These are phyloP conservation scores for Gynandropsis gynandra DNA, from an alignment of 345 rosid genomes.

Conservation along the genomic window DNA sequence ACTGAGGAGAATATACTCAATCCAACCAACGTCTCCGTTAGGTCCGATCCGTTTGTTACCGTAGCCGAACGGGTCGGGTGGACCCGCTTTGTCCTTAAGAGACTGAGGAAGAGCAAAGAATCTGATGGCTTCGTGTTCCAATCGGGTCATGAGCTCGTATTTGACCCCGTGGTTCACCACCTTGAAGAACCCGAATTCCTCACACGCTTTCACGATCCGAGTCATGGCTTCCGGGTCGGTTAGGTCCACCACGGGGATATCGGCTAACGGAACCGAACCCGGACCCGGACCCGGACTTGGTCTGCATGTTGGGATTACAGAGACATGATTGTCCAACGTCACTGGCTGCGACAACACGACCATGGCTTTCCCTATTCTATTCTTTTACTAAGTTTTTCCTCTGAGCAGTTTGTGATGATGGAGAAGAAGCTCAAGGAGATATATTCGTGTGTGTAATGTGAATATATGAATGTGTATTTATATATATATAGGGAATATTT, in stretches of 20 bases:
- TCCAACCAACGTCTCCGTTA: slow-evolving; percentile 86
- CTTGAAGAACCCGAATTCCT: slow-evolving; percentile 80
- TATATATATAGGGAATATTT: no score
- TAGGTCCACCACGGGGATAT: slow-evolving; percentile 60
- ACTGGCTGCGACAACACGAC: slow-evolving; percentile 57
- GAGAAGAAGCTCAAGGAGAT: slow-evolving; percentile 7
- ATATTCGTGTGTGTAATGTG: no score
- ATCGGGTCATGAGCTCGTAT: slow-evolving; percentile 36
- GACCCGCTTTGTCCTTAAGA: slow-evolving; percentile 62
- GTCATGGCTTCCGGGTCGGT: slow-evolving; percentile 49
- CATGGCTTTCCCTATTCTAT: slow-evolving; percentile 40
- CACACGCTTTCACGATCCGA: slow-evolving; percentile 52
- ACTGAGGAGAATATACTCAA: slow-evolving; percentile 68
- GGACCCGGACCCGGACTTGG: slow-evolving; percentile 33
- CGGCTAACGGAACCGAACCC: no score
- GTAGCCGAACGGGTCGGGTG: slow-evolving; percentile 84
- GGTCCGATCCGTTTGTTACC: slow-evolving; percentile 73
- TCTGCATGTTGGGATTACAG: no score
- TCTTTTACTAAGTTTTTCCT: slow-evolving; percentile 6
- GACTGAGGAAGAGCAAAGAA: slow-evolving; percentile 64
- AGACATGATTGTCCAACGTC: no score
- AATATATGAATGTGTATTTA: no score
- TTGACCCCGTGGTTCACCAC: slow-evolving; percentile 66
- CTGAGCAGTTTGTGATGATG: neutral
- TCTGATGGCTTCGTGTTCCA: slow-evolving; percentile 48